Evolutionary conservation across 148 eudicot genomes (phyloP), one percentile per base, ranked within the genome.

Genomic region (Cornus controversa): DNA sequence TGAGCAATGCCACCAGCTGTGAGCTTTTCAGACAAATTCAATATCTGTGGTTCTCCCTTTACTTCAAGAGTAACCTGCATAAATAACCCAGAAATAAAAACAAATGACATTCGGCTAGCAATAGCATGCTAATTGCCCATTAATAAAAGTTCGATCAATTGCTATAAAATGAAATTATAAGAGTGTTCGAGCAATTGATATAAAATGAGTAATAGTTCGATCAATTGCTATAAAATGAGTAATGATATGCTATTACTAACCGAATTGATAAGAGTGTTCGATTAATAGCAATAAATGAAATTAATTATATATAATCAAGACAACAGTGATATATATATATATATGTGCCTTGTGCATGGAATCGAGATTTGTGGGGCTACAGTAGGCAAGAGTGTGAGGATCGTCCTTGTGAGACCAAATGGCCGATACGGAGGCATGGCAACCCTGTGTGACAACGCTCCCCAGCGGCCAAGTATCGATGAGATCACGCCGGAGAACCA

Each of bases 61-160:
- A 94, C 98, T 83, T 94, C 95, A 73, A 94, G 90, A 23, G 98
- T 94, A 25, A 94, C 98, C 98, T 94, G 80, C 81, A 80, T 62
- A 63, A 62, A 70, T 40, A n/a, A n/a, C n/a, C n/a, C n/a, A n/a
- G 9, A 40, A 40, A 40, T 40, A 0, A 40, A 6, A n/a, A n/a
- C n/a, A n/a, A n/a, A n/a, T n/a, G n/a, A n/a, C n/a, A n/a, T n/a
- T n/a, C n/a, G n/a, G n/a, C n/a, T n/a, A n/a, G n/a, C n/a, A n/a
- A n/a, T n/a, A n/a, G n/a, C n/a, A n/a, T n/a, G n/a, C n/a, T n/a
- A n/a, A 40, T 40, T 40, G 10, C 45, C 45, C 4, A 40, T 40
- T 40, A 9, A 40, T 40, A 31, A 31, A 31, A 5, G 34, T 31
- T 5, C 45, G 6, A 40, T 40, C 45, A 40, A 40, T 40, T 9